Evolutionary conservation across 768 basidiomycete genomes (phyloP).

Genomic region (Serendipita sp.): DNA sequence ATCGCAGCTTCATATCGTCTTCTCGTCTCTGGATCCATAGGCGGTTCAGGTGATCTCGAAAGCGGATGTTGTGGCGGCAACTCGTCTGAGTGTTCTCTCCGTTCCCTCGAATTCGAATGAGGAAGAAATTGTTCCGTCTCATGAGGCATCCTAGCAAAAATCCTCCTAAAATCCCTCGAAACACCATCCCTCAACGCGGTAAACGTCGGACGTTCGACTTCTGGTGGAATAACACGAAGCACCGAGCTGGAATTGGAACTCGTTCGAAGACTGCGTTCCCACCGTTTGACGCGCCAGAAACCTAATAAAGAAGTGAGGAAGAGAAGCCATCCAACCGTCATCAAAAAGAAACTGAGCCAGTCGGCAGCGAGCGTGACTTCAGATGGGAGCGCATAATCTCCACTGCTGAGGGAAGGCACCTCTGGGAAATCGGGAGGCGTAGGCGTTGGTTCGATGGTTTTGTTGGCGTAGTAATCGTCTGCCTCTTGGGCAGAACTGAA

Average conservation of each 20-base stretch:
- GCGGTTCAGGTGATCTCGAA: background rate
- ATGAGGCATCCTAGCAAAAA: background rate
- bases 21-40: background rate
- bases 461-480: conserved; percentile 3
- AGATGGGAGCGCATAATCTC: conserved; percentile 3
- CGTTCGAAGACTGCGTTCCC: conserved; percentile 52
- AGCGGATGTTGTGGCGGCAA: background rate
- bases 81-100: background rate
- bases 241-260: conserved; percentile 16
- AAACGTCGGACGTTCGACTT: conserved; percentile 22
- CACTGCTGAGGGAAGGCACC: conserved; percentile 19
- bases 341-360: conserved; percentile 83
- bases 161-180: background rate
- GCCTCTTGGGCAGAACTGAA: conserved; percentile 11
- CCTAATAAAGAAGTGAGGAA: conserved; percentile 68
- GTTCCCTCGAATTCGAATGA: background rate
- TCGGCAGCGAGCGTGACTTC: conserved; percentile 36
- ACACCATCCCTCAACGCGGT: conserved; percentile 9
- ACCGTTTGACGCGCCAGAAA: conserved; percentile 72
- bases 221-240: background rate
- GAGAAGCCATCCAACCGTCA: conserved; percentile 90
- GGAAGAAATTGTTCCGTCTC: background rate
- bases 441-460: background rate
- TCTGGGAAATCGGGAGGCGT: background rate
- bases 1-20: background rate